Evolutionary conservation across 495 filamentous ascomycete species (phyloP).

Genomic region (Talaromyces adpressus): DNA sequence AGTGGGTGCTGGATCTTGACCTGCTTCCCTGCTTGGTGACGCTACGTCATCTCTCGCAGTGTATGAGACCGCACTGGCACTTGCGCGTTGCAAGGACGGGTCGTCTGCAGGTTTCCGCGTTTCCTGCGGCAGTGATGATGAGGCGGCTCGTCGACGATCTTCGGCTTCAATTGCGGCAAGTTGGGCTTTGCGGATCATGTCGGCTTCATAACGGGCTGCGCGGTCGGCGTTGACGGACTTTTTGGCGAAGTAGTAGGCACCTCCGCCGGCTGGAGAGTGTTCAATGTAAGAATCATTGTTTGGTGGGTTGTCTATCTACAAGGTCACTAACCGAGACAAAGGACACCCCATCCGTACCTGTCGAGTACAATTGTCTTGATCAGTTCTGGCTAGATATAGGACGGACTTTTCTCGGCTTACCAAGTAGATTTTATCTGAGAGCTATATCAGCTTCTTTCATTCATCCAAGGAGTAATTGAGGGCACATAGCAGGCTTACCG

Average conservation of each 20-base stretch:
- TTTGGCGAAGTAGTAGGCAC: slow-evolving; percentile 95
- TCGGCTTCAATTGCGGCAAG: slow-evolving; percentile 50
- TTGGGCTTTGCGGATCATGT: slow-evolving; percentile 56
- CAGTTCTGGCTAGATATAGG: slow-evolving; percentile 13
- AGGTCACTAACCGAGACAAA: slow-evolving; percentile 59
- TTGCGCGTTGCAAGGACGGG: slow-evolving; percentile 16
- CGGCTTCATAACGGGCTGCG: slow-evolving; percentile 58
- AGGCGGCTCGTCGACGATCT: slow-evolving; percentile 29
- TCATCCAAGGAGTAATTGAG: neutral
- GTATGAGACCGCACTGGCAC: slow-evolving; percentile 27
- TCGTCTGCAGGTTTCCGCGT: slow-evolving; percentile 4
- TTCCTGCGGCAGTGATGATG: slow-evolving; percentile 9
- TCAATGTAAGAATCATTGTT: neutral
- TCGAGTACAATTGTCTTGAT: slow-evolving; percentile 13
- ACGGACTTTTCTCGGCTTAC: slow-evolving; percentile 22
- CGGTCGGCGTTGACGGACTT: slow-evolving; percentile 86
- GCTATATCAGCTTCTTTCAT: neutral
- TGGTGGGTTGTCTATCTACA: neutral
- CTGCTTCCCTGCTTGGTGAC: slow-evolving; percentile 74
- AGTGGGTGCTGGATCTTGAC: slow-evolving; percentile 78
- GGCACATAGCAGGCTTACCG: slow-evolving; percentile 22
- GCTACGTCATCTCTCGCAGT: slow-evolving; percentile 47
- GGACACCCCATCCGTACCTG: slow-evolving; percentile 81
- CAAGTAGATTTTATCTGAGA: slow-evolving; percentile 47
- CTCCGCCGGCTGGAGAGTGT: slow-evolving; percentile 63